Evolutionary conservation across 805 yeast species (phyloP).

Genomic region (Yueomyces sp.): DNA sequence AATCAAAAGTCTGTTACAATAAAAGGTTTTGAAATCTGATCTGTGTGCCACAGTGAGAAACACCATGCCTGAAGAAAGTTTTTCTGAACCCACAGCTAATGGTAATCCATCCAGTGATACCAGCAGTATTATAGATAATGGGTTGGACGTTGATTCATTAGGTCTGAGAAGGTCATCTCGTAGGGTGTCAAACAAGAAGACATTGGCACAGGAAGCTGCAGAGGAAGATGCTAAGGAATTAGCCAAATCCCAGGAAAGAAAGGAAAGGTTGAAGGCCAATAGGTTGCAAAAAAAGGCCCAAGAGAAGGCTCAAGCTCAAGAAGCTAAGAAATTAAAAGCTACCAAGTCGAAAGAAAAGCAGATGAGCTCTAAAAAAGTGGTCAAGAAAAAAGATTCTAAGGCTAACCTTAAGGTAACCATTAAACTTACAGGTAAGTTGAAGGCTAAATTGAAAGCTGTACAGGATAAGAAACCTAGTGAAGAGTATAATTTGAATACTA

Average conservation of each 20-base stretch:
- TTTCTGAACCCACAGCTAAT: not conserved
- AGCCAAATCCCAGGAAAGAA: conserved; percentile 4
- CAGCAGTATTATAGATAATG: not conserved
- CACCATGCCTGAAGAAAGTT: not conserved
- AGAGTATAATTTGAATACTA: not conserved
- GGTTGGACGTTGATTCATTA: not conserved
- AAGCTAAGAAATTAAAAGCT: not conserved
- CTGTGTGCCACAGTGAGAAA: not conserved
- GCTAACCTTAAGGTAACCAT: not conserved
- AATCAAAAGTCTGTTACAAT: no score
- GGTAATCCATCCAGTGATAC: not conserved
- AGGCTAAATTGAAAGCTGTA: not conserved
- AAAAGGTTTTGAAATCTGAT: no score
- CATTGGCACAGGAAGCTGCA: conserved; percentile 4
- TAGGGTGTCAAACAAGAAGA: conserved; percentile 3
- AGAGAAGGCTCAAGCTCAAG: conserved; percentile 2
- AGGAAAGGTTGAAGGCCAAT: conserved; percentile 6
- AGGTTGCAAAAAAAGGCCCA: conserved; percentile 5
- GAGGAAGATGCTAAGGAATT: conserved; percentile 8
- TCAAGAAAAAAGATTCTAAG: not conserved
- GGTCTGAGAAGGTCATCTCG: conserved; percentile 8
- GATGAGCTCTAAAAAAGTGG: not conserved
- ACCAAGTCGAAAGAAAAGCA: not conserved
- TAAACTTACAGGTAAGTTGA: not conserved
- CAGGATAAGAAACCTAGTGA: not conserved